phyloP scores from a whole-genome alignment of 2,329 filamentous ascomycete species.

The Exophiala viscosa region DNA sequence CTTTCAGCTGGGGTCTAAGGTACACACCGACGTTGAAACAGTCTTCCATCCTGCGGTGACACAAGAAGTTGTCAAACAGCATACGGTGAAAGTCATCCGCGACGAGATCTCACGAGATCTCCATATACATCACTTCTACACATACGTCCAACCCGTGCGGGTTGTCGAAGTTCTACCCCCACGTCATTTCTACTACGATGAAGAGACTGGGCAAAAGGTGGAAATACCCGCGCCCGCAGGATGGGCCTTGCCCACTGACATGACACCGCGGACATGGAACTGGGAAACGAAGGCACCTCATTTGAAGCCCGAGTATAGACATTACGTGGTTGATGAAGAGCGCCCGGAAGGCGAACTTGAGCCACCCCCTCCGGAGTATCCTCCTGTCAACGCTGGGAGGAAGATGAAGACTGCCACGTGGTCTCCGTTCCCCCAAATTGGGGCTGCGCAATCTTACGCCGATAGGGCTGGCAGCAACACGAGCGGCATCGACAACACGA shows the following conservation, averaged over 20 bases:
- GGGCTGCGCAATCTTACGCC: background rate
- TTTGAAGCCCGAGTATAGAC: conserved; percentile 11
- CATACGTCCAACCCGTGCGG: conserved; percentile 34
- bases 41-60: conserved; percentile 30
- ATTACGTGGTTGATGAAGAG: conserved; percentile 27
- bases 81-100: conserved; percentile 30
- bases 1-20: conserved; percentile 15
- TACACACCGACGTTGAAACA: conserved; percentile 18
- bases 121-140: conserved; percentile 35
- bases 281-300: conserved; percentile 12
- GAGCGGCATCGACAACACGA: no score
- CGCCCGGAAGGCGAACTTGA: conserved; percentile 23
- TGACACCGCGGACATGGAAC: conserved; percentile 9
- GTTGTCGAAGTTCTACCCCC: conserved; percentile 35
- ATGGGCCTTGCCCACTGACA: conserved; percentile 22
- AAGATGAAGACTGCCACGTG: conserved; percentile 3
- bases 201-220: conserved; percentile 24
- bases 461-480: no score
- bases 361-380: conserved; percentile 11
- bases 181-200: conserved; percentile 32
- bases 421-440: conserved; percentile 21
- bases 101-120: conserved; percentile 35
- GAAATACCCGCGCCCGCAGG: conserved; percentile 24
- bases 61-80: conserved; percentile 32
- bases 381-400: no score